phyloP scores from a whole-genome alignment of 768 basidiomycete species.

The Serendipita vermifera region DNA sequence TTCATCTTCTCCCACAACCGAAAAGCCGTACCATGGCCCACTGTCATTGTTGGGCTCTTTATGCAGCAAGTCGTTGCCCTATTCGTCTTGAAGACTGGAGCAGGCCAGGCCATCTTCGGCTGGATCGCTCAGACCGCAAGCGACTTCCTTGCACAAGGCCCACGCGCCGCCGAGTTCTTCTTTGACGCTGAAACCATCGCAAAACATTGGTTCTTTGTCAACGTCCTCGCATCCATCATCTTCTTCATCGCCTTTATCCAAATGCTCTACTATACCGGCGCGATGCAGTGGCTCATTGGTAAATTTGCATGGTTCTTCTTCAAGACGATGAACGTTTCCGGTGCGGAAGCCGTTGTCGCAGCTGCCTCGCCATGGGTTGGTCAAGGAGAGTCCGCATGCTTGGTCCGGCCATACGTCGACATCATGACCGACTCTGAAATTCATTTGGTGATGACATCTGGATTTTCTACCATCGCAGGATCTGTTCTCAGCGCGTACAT shows the following conservation, averaged over 20 bases:
- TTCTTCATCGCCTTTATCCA: constrained; percentile 92
- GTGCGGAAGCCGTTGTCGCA: constrained; percentile 87
- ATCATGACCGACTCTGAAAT: constrained; percentile 76
- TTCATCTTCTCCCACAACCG: constrained; percentile 53
- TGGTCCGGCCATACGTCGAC: constrained; percentile 74
- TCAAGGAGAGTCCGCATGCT: constrained; percentile 77
- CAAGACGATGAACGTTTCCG: constrained; percentile 83
- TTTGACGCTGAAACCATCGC: constrained; percentile 51
- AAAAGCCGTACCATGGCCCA: constrained; percentile 63
- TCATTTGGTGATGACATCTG: constrained; percentile 82
- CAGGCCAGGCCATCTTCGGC: constrained; percentile 72
- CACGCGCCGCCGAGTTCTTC: constrained; percentile 69
- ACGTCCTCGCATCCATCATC: constrained; percentile 68
- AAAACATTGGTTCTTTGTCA: constrained; percentile 79
- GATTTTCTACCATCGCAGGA: constrained; percentile 86
- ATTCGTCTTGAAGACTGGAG: constrained; percentile 74
- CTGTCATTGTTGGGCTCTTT: constrained; percentile 78
- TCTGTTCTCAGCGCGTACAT: constrained; percentile 82
- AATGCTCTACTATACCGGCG: constrained; percentile 81
- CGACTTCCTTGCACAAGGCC: constrained; percentile 61
- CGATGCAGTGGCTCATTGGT: constrained; percentile 88
- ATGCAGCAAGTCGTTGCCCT: constrained; percentile 76
- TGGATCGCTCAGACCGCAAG: constrained; percentile 70
- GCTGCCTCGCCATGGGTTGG: constrained; percentile 91
- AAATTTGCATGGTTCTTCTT: constrained; percentile 92